Percentiles rank a stretch among this genome's conserved stretches.
phyloP scores from a whole-genome alignment of 306 rosid genomes.

The Medicago arabica region DNA sequence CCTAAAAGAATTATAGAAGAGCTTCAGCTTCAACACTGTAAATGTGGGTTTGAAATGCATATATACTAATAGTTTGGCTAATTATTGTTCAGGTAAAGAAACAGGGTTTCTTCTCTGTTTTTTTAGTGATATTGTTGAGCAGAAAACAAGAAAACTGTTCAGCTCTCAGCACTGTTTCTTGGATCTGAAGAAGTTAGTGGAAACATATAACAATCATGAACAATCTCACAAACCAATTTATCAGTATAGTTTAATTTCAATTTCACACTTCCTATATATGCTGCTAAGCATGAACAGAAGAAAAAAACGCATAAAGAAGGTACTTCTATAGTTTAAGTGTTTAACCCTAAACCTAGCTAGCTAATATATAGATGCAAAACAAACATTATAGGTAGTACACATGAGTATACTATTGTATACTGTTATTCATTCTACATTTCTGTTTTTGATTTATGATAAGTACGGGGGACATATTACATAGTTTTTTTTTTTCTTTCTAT shows the following conservation, averaged over 20 bases:
- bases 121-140: background rate
- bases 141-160: conserved; percentile 13
- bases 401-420: too few relatives aligned
- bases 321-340: background rate
- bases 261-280: conserved; percentile 2
- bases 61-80: background rate
- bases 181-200: conserved; percentile 32
- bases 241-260: background rate
- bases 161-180: conserved; percentile 13
- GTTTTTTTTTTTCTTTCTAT: too few relatives aligned
- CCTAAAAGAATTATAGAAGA: too few relatives aligned
- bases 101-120: conserved; percentile 42
- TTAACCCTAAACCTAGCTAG: conserved; percentile 45
- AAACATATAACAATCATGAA: conserved; percentile 19
- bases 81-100: conserved; percentile 14
- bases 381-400: too few relatives aligned
- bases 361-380: background rate
- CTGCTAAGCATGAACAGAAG: background rate
- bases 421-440: too few relatives aligned
- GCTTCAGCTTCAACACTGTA: too few relatives aligned
- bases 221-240: background rate
- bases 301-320: background rate
- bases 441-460: too few relatives aligned
- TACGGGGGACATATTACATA: too few relatives aligned
- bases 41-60: too few relatives aligned